phyloP scores from a whole-genome alignment of 257 asterid genomes.

The Petrea volubilis region DNA sequence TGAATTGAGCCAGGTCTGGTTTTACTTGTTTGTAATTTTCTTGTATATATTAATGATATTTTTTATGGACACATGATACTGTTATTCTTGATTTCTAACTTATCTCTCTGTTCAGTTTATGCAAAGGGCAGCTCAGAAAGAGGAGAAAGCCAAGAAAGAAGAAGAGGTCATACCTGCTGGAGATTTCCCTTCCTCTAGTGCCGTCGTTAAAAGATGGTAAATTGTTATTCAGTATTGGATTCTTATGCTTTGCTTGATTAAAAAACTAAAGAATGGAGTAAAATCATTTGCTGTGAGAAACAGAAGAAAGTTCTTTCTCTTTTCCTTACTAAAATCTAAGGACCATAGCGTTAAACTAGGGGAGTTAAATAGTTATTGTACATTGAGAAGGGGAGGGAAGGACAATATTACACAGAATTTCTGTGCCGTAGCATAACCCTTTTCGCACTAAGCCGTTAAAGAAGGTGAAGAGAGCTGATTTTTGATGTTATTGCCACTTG shows the following conservation, averaged over 20 bases:
- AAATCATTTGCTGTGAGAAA: too few relatives aligned
- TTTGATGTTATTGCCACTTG: too few relatives aligned
- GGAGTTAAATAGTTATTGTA: neutral
- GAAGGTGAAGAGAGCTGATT: too few relatives aligned
- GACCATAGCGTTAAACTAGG: too few relatives aligned
- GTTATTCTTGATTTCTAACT: neutral
- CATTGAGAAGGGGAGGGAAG: too few relatives aligned
- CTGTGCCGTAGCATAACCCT: neutral
- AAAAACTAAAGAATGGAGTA: too few relatives aligned
- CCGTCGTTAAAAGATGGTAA: slow-evolving; percentile 74
- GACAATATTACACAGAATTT: too few relatives aligned
- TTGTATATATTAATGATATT: neutral
- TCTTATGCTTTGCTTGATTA: too few relatives aligned
- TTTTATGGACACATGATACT: slow-evolving; percentile 3
- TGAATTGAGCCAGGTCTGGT: neutral
- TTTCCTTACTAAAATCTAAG: too few relatives aligned
- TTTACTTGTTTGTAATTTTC: slow-evolving; percentile 1
- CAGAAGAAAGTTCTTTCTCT: too few relatives aligned
- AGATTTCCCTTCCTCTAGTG: slow-evolving; percentile 48
- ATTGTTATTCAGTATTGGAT: neutral
- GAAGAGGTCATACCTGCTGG: slow-evolving; percentile 49
- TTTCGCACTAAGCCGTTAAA: neutral
- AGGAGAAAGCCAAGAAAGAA: slow-evolving; percentile 53
- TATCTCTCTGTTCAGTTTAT: slow-evolving; percentile 60
- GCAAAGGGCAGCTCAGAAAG: slow-evolving; percentile 83